Conservation (phyloP, 257 asterid genomes). For the Nicotiana tomentosiformis region DNA sequence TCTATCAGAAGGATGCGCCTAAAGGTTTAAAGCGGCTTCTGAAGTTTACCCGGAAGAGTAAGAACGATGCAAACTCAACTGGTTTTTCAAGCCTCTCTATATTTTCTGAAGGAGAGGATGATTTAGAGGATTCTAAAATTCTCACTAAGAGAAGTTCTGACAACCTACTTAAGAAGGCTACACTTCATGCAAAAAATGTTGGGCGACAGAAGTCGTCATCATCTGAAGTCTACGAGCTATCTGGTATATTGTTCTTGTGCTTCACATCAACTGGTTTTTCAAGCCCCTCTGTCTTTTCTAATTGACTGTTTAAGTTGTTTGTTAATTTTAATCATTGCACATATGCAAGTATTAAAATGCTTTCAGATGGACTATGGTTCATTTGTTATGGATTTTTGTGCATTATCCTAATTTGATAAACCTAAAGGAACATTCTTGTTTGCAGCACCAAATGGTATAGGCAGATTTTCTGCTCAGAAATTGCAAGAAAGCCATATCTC, state of each 20-base stretch:
- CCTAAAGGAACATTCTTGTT: not conserved
- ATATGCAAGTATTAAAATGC: not conserved
- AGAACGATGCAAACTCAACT: slow-evolving; percentile 56
- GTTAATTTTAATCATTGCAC: not conserved
- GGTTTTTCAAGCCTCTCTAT: slow-evolving; percentile 83
- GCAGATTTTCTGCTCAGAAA: slow-evolving; percentile 42
- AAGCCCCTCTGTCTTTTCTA: not conserved
- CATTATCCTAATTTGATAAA: not conserved
- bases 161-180: slow-evolving; percentile 70
- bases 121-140: slow-evolving; percentile 61
- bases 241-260: slow-evolving; percentile 35
- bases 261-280: not conserved
- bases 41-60: slow-evolving; percentile 94
- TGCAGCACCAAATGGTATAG: slow-evolving; percentile 55
- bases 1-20: slow-evolving; percentile 78
- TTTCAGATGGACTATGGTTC: not conserved
- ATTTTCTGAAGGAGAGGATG: slow-evolving; percentile 96
- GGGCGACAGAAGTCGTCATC: slow-evolving; percentile 13
- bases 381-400: not conserved
- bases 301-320: not conserved
- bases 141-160: slow-evolving; percentile 50
- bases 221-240: slow-evolving; percentile 21
- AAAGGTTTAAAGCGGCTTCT: slow-evolving; percentile 93
- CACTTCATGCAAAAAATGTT: slow-evolving; percentile 54
- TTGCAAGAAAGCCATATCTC: slow-evolving; percentile 57